These are phyloP conservation scores for Nakazawaea populi DNA, from an alignment of 805 yeast genomes.

Conservation along the genomic window DNA sequence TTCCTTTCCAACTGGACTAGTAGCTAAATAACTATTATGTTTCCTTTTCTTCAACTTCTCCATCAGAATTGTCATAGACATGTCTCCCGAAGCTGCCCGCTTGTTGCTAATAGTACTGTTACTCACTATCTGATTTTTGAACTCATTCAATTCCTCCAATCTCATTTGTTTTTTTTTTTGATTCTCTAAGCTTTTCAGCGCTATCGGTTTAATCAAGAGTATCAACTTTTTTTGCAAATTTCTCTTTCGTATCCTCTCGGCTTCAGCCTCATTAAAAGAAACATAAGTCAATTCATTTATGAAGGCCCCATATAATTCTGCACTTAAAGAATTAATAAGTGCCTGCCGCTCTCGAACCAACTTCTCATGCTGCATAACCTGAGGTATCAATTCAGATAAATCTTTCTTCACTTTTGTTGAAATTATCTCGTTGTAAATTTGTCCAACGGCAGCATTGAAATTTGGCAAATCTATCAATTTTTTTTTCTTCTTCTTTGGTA, in stretches of 20 bases:
- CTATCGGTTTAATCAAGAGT: constrained; percentile 24
- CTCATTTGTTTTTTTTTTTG: constrained; percentile 28
- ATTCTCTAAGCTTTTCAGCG: constrained; percentile 18
- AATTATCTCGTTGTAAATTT: constrained; percentile 20
- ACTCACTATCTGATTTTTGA: constrained; percentile 14
- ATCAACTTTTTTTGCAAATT: constrained; percentile 27
- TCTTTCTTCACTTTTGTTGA: constrained; percentile 21
- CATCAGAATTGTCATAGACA: constrained; percentile 15
- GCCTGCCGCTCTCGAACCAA: constrained; percentile 17
- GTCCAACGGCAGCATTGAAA: constrained; percentile 24
- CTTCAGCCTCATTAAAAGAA: constrained; percentile 34
- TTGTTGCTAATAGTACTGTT: constrained; percentile 5
- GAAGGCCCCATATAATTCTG: constrained; percentile 54
- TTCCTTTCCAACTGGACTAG: constrained; percentile 4
- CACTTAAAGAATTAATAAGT: constrained; percentile 33
- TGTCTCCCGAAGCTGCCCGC: constrained; percentile 22
- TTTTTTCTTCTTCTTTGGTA: constrained; percentile 13
- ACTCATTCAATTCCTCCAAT: constrained; percentile 28
- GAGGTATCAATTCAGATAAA: constrained; percentile 18
- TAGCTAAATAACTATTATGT: constrained; percentile 14
- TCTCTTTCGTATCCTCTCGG: constrained; percentile 32
- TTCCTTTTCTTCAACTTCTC: not conserved
- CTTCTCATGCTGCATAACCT: not conserved
- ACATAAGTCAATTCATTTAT: constrained; percentile 49
- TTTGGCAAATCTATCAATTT: constrained; percentile 19